Evolutionary conservation across 1,139 yeast genomes (phyloP).

Genomic region (Candida glucosophila): DNA sequence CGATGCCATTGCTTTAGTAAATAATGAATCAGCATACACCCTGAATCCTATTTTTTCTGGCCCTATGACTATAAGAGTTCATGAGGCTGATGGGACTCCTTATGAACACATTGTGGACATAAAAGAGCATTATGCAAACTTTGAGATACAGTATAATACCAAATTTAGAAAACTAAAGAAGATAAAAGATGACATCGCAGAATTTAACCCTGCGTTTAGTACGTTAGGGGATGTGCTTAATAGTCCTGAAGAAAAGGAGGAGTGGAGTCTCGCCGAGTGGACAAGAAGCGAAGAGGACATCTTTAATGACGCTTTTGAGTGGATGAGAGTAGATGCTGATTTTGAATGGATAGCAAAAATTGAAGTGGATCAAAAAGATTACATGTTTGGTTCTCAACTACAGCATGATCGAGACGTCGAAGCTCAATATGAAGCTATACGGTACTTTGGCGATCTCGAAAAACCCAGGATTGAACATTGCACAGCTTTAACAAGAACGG

Average conservation of each 20-base stretch:
- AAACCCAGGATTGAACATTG: constrained; percentile 62
- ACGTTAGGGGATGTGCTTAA: constrained; percentile 76
- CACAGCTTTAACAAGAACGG: constrained; percentile 68
- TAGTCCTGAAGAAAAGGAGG: constrained; percentile 46
- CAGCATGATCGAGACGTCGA: constrained; percentile 95
- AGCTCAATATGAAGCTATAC: constrained; percentile 83
- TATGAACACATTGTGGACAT: constrained; percentile 94
- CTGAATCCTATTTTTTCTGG: constrained; percentile 63
- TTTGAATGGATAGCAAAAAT: constrained; percentile 91
- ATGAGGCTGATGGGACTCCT: constrained; percentile 99
- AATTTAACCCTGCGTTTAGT: constrained; percentile 36
- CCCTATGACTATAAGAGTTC: constrained; percentile 94
- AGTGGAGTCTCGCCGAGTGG: constrained; percentile 77
- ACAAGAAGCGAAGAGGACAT: constrained; percentile 60
- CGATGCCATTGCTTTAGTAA: constrained; percentile 35
- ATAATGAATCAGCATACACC: constrained; percentile 28
- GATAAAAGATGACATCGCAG: constrained; percentile 33
- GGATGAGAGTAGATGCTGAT: constrained; percentile 96
- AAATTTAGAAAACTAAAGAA: constrained; percentile 72
- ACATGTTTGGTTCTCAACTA: constrained; percentile 89
- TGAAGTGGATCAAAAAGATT: constrained; percentile 82
- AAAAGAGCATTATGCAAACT: constrained; percentile 74
- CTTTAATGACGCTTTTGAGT: constrained; percentile 82
- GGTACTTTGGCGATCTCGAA: constrained; percentile 55
- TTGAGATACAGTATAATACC: constrained; percentile 92